Evolutionary conservation across 768 basidiomycete species (phyloP).

Genomic region (Candolleomyces eurysporus): DNA sequence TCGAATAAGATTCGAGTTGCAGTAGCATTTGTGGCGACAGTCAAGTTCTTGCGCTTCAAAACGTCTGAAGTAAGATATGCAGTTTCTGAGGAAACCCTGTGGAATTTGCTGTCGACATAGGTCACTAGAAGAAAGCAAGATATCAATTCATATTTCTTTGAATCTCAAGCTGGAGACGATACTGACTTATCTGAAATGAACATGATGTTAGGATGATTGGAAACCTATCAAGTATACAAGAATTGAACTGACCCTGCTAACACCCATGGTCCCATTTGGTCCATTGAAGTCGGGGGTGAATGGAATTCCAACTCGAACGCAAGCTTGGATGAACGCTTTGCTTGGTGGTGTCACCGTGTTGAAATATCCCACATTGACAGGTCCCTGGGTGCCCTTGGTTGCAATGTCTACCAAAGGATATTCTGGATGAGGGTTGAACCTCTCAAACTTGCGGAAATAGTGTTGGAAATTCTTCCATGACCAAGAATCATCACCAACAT

Average conservation of each 20-base stretch:
- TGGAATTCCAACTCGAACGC: slow-evolving; percentile 53
- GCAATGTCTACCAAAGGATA: slow-evolving; percentile 51
- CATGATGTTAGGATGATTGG: neutral
- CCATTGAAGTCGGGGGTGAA: slow-evolving; percentile 64
- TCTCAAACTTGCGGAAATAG: slow-evolving; percentile 73
- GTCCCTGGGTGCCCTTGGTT: slow-evolving; percentile 51
- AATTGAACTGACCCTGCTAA: slow-evolving; percentile 40
- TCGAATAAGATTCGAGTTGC: slow-evolving; percentile 62
- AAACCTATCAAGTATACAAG: neutral
- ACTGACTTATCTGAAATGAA: slow-evolving; percentile 42
- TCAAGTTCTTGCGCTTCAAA: slow-evolving; percentile 62
- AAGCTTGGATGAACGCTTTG: slow-evolving; percentile 55
- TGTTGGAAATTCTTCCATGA: slow-evolving; percentile 52
- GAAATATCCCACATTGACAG: slow-evolving; percentile 59
- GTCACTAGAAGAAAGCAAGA: slow-evolving; percentile 50
- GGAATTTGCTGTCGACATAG: slow-evolving; percentile 51
- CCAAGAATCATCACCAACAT: slow-evolving; percentile 59
- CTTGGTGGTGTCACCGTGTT: slow-evolving; percentile 44
- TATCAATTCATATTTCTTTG: neutral
- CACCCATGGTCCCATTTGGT: slow-evolving; percentile 55
- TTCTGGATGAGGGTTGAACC: slow-evolving; percentile 46
- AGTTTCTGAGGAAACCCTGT: slow-evolving; percentile 60
- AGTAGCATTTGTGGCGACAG: slow-evolving; percentile 52
- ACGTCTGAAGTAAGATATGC: slow-evolving; percentile 69
- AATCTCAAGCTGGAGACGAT: neutral